Percentiles rank a stretch among this genome's conserved stretches.
phyloP scores from a whole-genome alignment of 1,139 yeast species.

The Candida sp. region DNA sequence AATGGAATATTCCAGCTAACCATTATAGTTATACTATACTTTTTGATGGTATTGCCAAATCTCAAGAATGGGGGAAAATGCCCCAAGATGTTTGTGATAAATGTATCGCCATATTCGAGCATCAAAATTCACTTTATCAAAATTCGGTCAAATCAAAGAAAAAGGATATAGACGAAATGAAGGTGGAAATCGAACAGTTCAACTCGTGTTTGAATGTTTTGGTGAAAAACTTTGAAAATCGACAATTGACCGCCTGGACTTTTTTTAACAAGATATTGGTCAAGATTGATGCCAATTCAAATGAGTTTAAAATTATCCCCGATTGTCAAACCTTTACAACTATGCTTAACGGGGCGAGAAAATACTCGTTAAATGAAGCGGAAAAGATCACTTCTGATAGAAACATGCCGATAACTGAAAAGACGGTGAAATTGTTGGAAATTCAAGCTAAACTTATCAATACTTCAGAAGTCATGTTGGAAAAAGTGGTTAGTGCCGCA shows the following conservation, averaged over 20 bases:
- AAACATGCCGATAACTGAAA: slow-evolving; percentile 14
- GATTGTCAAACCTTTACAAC: slow-evolving; percentile 40
- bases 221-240: slow-evolving; percentile 28
- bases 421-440: slow-evolving; percentile 21
- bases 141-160: neutral
- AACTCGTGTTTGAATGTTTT: slow-evolving; percentile 37
- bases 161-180: slow-evolving; percentile 6
- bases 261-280: slow-evolving; percentile 31
- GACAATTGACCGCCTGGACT: slow-evolving; percentile 37
- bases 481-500: slow-evolving; percentile 25
- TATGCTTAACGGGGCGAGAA: slow-evolving; percentile 34
- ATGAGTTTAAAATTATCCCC: slow-evolving; percentile 18
- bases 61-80: slow-evolving; percentile 32
- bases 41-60: slow-evolving; percentile 54
- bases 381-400: slow-evolving; percentile 13
- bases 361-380: slow-evolving; percentile 16
- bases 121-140: slow-evolving; percentile 3
- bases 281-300: slow-evolving; percentile 10
- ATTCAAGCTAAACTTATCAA: slow-evolving; percentile 25
- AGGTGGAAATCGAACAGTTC: slow-evolving; percentile 27
- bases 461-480: slow-evolving; percentile 25
- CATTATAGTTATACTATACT: slow-evolving; percentile 54
- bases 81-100: slow-evolving; percentile 17
- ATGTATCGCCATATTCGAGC: slow-evolving; percentile 22
- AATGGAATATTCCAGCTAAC: slow-evolving; percentile 55